Base-by-base conservation (phyloP, 2,329 filamentous ascomycete species). In the Alternaria panax region DNA sequence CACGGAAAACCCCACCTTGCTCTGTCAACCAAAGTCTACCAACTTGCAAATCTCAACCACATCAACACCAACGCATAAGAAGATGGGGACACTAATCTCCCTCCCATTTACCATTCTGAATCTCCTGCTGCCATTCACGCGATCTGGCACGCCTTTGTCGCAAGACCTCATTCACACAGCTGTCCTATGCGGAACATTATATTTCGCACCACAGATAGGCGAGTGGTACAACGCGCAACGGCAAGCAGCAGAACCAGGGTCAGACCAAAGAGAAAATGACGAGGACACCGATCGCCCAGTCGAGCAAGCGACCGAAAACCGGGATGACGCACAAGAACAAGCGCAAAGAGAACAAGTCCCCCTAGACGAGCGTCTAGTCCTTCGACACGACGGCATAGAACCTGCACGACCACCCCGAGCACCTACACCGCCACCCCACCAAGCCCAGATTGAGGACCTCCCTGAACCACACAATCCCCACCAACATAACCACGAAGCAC, bases 151-250 rank as follows among this genome's bases (percentile, higher is more conserved):
- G 27, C 82, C 82, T 5, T 65, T 84, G 5, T 34, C 77, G 0
- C 81, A 83, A 67, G 82, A 84, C 59, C 68, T 84, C 11, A 59
- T 82, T 1, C 82, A 84, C 66, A 79, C 82, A 4, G 72, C 72
- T 22, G 70, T 78, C 4, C 75, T 84, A 4, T 81, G 80, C 63
- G 72, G 75, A 24, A 73, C 81, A 3, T 72, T 84, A 16, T 84
- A 83, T 69, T 82, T 75, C 62, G 81, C 79, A 0, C 82, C 82
- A 18, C 78, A 80, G 61, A 78, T 83, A 34, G 79, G 71, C 66
- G 77, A 82, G 60, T 73, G 76, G 54, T 78, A 80, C 67, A 70
- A 72, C 55, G 52, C 65, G 24, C 66, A 59, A 34, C 59, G 68
- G 41, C 57, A 63, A 12, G 43, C 57, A 22, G 57, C 65, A 25